phyloP scores from a whole-genome alignment of 495 filamentous ascomycete species.

The Penicillium goetzii region DNA sequence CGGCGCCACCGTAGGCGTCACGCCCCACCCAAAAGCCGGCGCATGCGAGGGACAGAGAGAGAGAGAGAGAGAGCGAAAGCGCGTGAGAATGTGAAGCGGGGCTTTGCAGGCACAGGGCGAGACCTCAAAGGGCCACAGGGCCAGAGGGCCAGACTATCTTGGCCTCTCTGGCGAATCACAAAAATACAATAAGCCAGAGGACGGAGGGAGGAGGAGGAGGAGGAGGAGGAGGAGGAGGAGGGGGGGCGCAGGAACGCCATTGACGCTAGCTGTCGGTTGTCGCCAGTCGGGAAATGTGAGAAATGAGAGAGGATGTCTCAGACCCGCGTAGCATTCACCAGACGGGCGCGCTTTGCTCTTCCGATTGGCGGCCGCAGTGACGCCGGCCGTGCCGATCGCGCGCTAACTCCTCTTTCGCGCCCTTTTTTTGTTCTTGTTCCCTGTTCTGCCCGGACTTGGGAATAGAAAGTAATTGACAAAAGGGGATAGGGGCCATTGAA shows the following conservation, averaged over 20 bases:
- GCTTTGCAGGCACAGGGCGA: neutral
- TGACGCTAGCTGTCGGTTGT: slow-evolving; percentile 1
- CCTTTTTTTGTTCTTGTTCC: slow-evolving; percentile 23
- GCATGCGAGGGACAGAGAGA: neutral
- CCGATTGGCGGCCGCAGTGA: slow-evolving; percentile 36
- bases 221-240: too few relatives aligned
- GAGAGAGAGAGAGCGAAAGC: slow-evolving; percentile 16
- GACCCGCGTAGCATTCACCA: slow-evolving; percentile 32
- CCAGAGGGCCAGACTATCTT: too few relatives aligned
- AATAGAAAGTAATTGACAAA: neutral
- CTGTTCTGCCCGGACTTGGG: neutral
- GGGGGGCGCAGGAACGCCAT: slow-evolving; percentile 6
- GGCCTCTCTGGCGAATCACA: too few relatives aligned
- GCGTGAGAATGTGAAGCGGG: slow-evolving; percentile 25
- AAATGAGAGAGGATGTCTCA: slow-evolving; percentile 29
- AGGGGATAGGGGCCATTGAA: neutral
- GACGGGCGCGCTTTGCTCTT: slow-evolving; percentile 27
- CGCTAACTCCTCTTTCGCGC: slow-evolving; percentile 40
- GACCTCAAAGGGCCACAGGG: neutral
- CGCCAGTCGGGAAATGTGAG: slow-evolving; percentile 18
- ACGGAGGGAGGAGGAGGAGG: neutral
- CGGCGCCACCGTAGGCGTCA: slow-evolving; percentile 22
- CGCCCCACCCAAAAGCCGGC: neutral
- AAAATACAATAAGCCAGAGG: neutral
- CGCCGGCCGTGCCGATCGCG: slow-evolving; percentile 50